These are phyloP conservation scores for Zizania palustris DNA, from an alignment of 202 grass and related monocot genomes.

Conservation along the genomic window DNA sequence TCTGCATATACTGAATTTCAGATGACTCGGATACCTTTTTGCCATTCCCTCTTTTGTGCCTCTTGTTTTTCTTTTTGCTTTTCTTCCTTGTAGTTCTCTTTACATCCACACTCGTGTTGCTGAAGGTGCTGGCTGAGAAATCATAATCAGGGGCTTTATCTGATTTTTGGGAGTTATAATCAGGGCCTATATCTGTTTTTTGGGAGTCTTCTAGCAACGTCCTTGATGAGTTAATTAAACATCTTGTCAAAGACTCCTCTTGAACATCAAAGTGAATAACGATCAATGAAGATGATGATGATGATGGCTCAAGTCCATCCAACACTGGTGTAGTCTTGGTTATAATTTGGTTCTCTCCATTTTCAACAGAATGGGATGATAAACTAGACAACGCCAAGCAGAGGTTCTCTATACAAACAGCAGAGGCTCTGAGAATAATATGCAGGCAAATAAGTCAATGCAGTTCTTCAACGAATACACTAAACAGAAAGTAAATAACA, in stretches of 20 bases:
- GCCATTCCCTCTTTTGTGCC: constrained; percentile 26
- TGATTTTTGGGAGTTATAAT: not conserved
- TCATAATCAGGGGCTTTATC: constrained; percentile 32
- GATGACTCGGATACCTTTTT: constrained; percentile 16
- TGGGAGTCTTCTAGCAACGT: not conserved
- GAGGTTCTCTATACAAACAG: not conserved
- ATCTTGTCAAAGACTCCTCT: not conserved
- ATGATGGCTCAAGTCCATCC: not conserved
- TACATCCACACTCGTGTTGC: not conserved
- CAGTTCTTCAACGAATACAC: not conserved
- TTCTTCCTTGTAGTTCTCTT: constrained; percentile 43
- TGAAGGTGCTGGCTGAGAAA: constrained; percentile 26
- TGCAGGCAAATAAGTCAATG: not conserved
- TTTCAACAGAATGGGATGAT: not conserved
- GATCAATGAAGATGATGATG: not conserved
- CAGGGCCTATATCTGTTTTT: constrained; percentile 15
- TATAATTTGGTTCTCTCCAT: not conserved
- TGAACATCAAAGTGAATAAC: not conserved
- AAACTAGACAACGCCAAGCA: not conserved
- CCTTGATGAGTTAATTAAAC: constrained; percentile 25
- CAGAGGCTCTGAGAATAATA: not conserved
- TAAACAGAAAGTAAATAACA: not conserved
- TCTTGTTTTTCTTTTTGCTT: constrained; percentile 50
- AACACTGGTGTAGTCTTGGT: not conserved
- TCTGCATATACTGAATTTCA: constrained; percentile 10